Conservation (phyloP, 371 early-diverging fungal genomes). For the Vairimorpha necatrix region DNA sequence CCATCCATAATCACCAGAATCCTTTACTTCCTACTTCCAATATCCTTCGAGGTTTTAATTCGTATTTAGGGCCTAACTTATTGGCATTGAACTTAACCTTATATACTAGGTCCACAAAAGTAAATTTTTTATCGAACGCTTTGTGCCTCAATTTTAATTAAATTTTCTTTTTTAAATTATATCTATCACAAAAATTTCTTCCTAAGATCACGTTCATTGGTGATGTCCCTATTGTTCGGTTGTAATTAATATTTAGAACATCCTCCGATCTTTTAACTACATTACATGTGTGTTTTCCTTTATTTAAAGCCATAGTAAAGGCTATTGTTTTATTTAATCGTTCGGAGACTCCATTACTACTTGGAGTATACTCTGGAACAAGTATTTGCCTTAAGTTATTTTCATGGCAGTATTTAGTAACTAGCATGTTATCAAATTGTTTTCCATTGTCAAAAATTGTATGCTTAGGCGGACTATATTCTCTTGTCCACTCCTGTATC, state of each 20-base stretch:
- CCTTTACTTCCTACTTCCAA: too few relatives aligned
- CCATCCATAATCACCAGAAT: too few relatives aligned
- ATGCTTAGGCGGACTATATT: not conserved
- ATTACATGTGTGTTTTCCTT: not conserved
- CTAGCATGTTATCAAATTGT: conserved; percentile 13
- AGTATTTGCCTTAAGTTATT: not conserved
- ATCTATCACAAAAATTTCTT: too few relatives aligned
- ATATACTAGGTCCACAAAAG: too few relatives aligned
- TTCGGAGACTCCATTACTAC: too few relatives aligned
- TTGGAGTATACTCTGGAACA: not conserved
- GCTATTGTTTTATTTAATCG: not conserved
- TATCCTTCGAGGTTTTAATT: too few relatives aligned
- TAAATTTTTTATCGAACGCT: too few relatives aligned
- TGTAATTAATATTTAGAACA: not conserved
- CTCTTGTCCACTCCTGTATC: not conserved
- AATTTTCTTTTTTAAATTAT: too few relatives aligned
- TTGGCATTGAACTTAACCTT: too few relatives aligned
- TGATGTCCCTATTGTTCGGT: not conserved
- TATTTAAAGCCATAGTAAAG: not conserved
- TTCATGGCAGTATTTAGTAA: not conserved
- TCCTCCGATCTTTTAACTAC: too few relatives aligned
- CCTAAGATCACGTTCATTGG: not conserved
- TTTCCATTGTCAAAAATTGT: conserved; percentile 30
- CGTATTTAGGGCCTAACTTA: too few relatives aligned
- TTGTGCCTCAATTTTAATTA: too few relatives aligned